phyloP scores from a whole-genome alignment of 2,329 filamentous ascomycete genomes.

The Aspergillus sojae region DNA sequence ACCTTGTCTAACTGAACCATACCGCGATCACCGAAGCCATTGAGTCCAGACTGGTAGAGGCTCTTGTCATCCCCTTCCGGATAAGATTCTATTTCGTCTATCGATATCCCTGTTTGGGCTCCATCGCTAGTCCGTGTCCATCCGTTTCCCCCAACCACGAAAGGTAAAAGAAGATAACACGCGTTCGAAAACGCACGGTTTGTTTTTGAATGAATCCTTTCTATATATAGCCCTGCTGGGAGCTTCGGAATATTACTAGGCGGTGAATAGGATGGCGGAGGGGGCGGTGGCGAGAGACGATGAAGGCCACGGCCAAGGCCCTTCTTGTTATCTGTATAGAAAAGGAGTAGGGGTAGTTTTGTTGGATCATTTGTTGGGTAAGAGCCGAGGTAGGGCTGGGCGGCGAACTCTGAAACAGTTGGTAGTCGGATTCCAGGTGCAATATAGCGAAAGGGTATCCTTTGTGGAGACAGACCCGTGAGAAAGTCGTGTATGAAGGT shows the following conservation, averaged over 20 bases:
- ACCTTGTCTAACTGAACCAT: conserved; percentile 7
- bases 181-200: neutral
- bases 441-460: conserved; percentile 7
- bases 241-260: neutral
- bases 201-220: neutral
- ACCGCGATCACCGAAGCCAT: neutral
- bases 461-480: neutral
- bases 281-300: neutral
- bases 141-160: neutral
- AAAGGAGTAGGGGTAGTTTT: neutral
- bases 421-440: conserved; percentile 11
- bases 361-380: neutral
- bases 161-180: neutral
- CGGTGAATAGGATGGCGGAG: neutral
- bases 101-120: too few relatives aligned
- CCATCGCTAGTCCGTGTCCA: conserved; percentile 4
- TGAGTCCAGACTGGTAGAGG: conserved; percentile 4
- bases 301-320: neutral
- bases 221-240: conserved; percentile 2
- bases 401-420: conserved; percentile 1
- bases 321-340: neutral
- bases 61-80: neutral
- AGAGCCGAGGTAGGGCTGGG: neutral
- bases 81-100: neutral
- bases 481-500: conserved; percentile 11